phyloP scores from a whole-genome alignment of 495 filamentous ascomycete species.

The Clavariopsis aquatica region DNA sequence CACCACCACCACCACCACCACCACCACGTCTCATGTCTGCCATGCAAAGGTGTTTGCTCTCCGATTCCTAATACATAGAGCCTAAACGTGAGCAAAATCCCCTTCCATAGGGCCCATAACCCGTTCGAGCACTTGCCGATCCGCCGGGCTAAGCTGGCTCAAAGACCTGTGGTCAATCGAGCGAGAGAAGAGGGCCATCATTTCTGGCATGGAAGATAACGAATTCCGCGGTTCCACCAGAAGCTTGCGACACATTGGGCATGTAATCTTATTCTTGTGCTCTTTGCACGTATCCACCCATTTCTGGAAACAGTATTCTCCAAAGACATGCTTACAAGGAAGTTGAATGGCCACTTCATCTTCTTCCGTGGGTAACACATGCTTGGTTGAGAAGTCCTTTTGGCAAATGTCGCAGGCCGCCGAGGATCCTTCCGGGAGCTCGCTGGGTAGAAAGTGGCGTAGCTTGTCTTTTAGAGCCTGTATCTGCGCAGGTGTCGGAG shows the following conservation, averaged over 20 bases:
- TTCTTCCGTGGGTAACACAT: constrained; percentile 30
- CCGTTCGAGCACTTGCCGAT: not conserved
- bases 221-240: constrained; percentile 16
- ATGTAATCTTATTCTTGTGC: constrained; percentile 38
- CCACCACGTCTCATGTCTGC: no score
- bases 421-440: constrained; percentile 28
- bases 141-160: not conserved
- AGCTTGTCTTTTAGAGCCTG: constrained; percentile 25
- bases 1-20: no score
- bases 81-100: constrained; percentile 15
- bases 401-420: constrained; percentile 34
- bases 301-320: constrained; percentile 35
- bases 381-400: constrained; percentile 31
- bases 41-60: not conserved
- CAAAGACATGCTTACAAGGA: constrained; percentile 38
- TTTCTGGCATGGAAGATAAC: constrained; percentile 1
- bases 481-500: constrained; percentile 20
- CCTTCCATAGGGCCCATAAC: constrained; percentile 9
- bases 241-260: constrained; percentile 36
- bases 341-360: constrained; percentile 36
- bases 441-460: constrained; percentile 22
- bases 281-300: constrained; percentile 36
- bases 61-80: not conserved
- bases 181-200: constrained; percentile 4
- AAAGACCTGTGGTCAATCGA: not conserved